Evolutionary conservation across 768 basidiomycete genomes (phyloP).

Genomic region (Mrakia hoshinonis): DNA sequence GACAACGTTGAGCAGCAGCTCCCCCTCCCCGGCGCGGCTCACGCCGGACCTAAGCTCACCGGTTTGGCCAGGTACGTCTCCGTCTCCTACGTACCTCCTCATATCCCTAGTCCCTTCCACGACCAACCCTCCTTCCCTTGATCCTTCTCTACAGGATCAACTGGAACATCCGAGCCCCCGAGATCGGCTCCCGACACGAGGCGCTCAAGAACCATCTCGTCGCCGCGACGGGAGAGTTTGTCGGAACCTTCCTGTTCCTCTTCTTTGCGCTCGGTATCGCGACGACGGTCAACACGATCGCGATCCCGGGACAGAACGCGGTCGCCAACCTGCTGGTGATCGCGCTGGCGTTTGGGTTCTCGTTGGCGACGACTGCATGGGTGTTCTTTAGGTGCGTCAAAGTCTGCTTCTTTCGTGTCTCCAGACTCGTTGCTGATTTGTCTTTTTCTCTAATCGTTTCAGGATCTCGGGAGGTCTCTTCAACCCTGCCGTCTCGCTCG

Average conservation of each 20-base stretch:
- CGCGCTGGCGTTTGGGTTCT: slow-evolving; percentile 24
- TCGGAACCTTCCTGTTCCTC: slow-evolving; percentile 18
- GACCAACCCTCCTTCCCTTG: background rate
- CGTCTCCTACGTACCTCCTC: background rate
- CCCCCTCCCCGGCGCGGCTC: background rate
- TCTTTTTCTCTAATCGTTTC: no score
- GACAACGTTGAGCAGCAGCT: background rate
- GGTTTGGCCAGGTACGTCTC: background rate
- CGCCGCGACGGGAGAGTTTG: slow-evolving; percentile 20
- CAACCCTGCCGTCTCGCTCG: slow-evolving; percentile 43
- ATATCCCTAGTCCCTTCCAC: background rate
- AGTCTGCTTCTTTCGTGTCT: no score
- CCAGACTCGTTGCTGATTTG: no score
- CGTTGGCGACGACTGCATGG: slow-evolving; percentile 13
- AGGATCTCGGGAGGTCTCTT: slow-evolving; percentile 38
- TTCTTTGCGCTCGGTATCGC: slow-evolving; percentile 24
- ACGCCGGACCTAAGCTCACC: background rate
- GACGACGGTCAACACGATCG: background rate
- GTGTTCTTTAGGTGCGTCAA: no score
- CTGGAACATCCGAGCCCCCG: background rate
- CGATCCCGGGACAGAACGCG: background rate
- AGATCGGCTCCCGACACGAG: background rate
- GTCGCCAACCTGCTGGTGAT: slow-evolving; percentile 21
- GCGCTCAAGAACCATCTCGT: slow-evolving; percentile 17
- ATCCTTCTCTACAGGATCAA: background rate